Conservation (phyloP, 139 green algal genomes). For the Choricystis sp. region DNA sequence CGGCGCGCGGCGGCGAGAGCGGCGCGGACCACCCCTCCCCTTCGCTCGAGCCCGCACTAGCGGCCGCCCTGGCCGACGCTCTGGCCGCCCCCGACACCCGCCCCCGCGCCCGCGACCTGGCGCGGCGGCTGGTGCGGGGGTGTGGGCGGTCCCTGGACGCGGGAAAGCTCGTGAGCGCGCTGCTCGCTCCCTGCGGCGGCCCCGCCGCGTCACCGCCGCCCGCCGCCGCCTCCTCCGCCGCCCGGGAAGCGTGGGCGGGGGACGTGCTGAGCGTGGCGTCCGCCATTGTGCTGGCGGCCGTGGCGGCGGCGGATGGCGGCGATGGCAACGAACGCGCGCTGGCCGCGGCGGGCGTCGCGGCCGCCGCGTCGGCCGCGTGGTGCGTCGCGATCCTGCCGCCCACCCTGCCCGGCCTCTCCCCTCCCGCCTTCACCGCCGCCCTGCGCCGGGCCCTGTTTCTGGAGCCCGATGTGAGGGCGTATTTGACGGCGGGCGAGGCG, state of each 20-base stretch:
- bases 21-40: too few species aligned
- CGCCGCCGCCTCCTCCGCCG: too few species aligned
- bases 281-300: background rate
- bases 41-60: background rate
- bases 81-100: background rate
- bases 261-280: background rate
- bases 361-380: background rate
- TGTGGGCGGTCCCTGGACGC: background rate
- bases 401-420: background rate
- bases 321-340: background rate
- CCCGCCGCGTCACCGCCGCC: too few species aligned
- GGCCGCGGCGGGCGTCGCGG: too few species aligned
- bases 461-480: background rate
- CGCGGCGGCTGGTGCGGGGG: background rate
- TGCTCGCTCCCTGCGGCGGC: background rate
- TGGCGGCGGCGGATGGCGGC: background rate
- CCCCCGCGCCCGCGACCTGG: background rate
- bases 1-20: too few species aligned
- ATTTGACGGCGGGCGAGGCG: background rate
- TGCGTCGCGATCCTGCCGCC: background rate
- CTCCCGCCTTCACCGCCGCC: background rate
- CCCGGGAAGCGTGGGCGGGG: background rate
- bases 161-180: background rate
- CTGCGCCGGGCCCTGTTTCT: background rate
- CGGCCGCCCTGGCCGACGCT: background rate